These are phyloP conservation scores for Poronia punctata DNA, from an alignment of 495 filamentous ascomycete species.

Conservation along the genomic window DNA sequence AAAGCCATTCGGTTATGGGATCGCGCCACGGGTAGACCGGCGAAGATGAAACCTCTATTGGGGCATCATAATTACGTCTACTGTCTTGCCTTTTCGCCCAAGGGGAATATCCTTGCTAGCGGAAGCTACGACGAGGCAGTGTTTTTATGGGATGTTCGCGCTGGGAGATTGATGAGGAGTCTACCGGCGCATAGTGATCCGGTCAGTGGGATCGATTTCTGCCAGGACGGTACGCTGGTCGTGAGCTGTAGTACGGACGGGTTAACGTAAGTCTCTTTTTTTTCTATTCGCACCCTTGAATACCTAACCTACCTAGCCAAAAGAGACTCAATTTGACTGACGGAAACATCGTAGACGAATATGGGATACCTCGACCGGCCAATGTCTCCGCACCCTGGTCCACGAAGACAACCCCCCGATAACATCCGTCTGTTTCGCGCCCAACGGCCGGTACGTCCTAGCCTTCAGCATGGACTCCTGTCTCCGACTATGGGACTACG, in stretches of 20 bases:
- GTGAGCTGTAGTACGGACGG: conserved; percentile 86
- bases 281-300: no score
- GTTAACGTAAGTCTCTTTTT: conserved; percentile 53
- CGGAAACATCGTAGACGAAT: conserved; percentile 48
- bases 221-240: conserved; percentile 84
- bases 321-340: no score
- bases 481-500: conserved; percentile 90
- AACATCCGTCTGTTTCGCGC: conserved; percentile 82
- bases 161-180: conserved; percentile 75
- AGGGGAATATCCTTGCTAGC: conserved; percentile 90
- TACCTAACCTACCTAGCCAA: no score
- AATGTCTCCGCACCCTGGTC: conserved; percentile 88
- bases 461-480: conserved; percentile 88
- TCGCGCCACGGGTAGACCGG: conserved; percentile 59
- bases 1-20: conserved; percentile 95
- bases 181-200: conserved; percentile 93
- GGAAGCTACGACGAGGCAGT: conserved; percentile 97
- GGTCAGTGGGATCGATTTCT: conserved; percentile 87
- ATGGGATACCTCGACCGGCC: conserved; percentile 93
- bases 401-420: conserved; percentile 95
- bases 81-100: conserved; percentile 85
- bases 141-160: conserved; percentile 90
- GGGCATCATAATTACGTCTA: conserved; percentile 97
- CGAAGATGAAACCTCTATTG: conserved; percentile 57
- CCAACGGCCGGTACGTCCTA: conserved; percentile 86